Conservation (phyloP, 805 yeast species). For the Nakazawaea sp. region DNA sequence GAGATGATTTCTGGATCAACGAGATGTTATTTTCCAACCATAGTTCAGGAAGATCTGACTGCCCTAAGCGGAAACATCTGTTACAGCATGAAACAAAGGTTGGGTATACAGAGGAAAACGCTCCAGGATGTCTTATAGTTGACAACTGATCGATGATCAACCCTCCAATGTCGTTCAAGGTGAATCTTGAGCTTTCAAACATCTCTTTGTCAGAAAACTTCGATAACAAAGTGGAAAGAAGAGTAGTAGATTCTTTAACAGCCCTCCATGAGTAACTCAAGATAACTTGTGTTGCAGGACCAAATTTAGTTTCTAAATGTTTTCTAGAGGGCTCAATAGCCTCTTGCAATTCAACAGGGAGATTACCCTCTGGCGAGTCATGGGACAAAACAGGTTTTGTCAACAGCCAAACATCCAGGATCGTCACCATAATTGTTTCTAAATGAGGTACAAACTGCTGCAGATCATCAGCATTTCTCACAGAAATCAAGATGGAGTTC, state of each 20-base stretch:
- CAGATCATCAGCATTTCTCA: neutral
- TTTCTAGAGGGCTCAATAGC: conserved; percentile 24
- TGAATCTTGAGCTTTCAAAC: conserved; percentile 12
- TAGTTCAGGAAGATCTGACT: conserved; percentile 32
- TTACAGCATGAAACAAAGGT: conserved; percentile 63
- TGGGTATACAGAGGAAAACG: conserved; percentile 84
- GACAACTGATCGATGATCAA: conserved; percentile 61
- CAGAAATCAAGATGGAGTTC: conserved; percentile 32
- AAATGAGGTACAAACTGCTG: neutral
- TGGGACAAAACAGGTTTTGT: conserved; percentile 47
- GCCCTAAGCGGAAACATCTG: conserved; percentile 34
- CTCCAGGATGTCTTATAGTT: conserved; percentile 82
- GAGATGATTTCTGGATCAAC: conserved; percentile 48
- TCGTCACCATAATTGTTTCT: conserved; percentile 1
- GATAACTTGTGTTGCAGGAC: conserved; percentile 36
- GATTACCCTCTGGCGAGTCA: conserved; percentile 66
- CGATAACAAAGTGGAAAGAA: conserved; percentile 41
- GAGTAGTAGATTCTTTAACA: conserved; percentile 62
- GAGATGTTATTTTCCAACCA: conserved; percentile 60
- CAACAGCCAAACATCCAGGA: conserved; percentile 33
- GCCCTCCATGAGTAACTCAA: conserved; percentile 78
- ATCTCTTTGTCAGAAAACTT: conserved; percentile 20
- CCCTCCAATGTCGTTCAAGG: conserved; percentile 37
- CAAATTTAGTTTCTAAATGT: conserved; percentile 24
- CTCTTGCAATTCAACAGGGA: conserved; percentile 39